Conservation (phyloP, 1,284 basidiomycete genomes). For the Tilletia setariae region DNA sequence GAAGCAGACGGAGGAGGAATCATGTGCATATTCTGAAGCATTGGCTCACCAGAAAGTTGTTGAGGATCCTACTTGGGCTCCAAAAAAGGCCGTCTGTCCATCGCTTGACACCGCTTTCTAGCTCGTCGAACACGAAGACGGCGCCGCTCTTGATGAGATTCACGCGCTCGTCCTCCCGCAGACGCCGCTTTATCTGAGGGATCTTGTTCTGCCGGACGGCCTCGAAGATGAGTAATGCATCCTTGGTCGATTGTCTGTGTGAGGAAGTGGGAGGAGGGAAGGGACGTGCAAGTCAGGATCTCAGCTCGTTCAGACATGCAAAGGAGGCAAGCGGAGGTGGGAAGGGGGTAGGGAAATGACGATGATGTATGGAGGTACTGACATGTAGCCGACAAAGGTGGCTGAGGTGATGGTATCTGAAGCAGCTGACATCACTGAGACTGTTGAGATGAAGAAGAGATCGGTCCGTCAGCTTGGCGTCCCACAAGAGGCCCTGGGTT, state of each 20-base stretch:
- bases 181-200: constrained; percentile 84
- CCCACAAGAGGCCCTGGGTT: too few relatives aligned
- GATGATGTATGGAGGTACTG: neutral
- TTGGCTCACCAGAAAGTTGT: constrained; percentile 76
- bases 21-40: neutral
- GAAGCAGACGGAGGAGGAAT: neutral
- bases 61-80: constrained; percentile 81
- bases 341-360: too few relatives aligned
- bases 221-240: constrained; percentile 92
- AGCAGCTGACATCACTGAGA: too few relatives aligned
- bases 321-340: neutral
- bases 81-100: constrained; percentile 98
- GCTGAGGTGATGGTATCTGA: neutral
- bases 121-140: constrained; percentile 96
- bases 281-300: too few relatives aligned
- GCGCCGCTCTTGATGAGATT: constrained; percentile 89
- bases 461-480: too few relatives aligned
- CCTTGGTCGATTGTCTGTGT: constrained; percentile 88
- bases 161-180: constrained; percentile 81
- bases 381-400: constrained; percentile 5
- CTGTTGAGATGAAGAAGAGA: too few relatives aligned
- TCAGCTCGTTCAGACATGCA: too few relatives aligned
- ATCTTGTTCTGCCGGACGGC: constrained; percentile 84
- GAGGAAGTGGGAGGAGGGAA: too few relatives aligned
- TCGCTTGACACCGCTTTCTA: constrained; percentile 93